A percentile compares a stretch with the other conserved stretches of the same genome.
These are phyloP conservation scores for Myxozyma neotropica DNA, from an alignment of 805 yeast genomes.

Conservation along the genomic window DNA sequence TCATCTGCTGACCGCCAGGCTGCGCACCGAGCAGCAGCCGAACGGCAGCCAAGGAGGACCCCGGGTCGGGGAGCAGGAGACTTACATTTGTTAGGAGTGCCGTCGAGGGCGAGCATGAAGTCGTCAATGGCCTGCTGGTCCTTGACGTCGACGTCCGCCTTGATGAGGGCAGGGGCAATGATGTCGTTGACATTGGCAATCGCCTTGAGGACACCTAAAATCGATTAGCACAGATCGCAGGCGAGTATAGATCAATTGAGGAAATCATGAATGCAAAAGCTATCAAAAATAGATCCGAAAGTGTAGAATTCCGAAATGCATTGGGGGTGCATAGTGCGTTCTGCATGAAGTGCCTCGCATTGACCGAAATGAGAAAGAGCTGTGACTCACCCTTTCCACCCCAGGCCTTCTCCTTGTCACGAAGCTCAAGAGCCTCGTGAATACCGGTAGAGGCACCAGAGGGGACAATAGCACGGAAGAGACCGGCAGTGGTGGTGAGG, in stretches of 20 bases:
- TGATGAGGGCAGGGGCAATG: conserved; percentile 91
- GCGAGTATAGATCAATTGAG: not conserved
- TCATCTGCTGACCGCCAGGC: not conserved
- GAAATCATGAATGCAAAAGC: not conserved
- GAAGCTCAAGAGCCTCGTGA: conserved; percentile 97
- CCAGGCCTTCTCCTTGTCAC: conserved; percentile 99
- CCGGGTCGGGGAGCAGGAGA: not conserved
- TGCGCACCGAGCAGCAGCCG: not conserved
- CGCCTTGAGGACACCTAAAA: conserved; percentile 74
- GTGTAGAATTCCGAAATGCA: not conserved
- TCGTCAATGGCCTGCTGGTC: conserved; percentile 87
- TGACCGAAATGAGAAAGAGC: not conserved
- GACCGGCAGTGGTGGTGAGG: conserved; percentile 85
- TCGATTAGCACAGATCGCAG: not conserved
- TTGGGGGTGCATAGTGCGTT: not conserved
- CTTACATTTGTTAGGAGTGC: conserved; percentile 88
- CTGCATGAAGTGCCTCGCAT: not conserved
- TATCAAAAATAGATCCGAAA: not conserved
- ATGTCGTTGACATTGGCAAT: conserved; percentile 92
- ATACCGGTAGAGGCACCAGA: conserved; percentile 99
- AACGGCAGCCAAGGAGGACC: not conserved
- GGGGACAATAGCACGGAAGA: conserved; percentile 97
- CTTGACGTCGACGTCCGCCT: conserved; percentile 77
- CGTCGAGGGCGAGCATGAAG: conserved; percentile 84
- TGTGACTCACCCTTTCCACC: conserved; percentile 80